These are phyloP conservation scores for Claviceps arundinis DNA, from an alignment of 2,329 filamentous ascomycete species.

Conservation along the genomic window DNA sequence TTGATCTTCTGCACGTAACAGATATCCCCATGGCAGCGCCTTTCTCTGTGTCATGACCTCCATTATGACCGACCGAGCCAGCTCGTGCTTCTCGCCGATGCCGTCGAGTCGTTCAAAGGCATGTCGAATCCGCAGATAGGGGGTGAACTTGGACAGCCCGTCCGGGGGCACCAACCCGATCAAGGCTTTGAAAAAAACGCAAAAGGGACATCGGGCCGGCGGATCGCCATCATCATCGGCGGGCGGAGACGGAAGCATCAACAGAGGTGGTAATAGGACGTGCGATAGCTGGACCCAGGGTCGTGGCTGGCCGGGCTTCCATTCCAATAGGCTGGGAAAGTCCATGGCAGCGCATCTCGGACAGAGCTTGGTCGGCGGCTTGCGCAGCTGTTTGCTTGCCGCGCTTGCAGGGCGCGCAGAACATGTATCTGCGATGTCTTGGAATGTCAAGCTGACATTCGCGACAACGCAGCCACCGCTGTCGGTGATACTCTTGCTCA, in stretches of 20 bases:
- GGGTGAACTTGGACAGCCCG: conserved; percentile 19
- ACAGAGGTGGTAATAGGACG: conserved; percentile 4
- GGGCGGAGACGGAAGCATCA: conserved; percentile 14
- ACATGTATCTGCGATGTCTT: not conserved
- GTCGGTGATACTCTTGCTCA: not conserved
- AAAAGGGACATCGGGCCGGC: conserved; percentile 20
- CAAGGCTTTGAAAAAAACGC: conserved; percentile 24
- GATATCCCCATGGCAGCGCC: conserved; percentile 23
- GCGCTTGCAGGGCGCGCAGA: not conserved
- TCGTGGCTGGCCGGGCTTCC: conserved; percentile 21
- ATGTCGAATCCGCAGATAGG: conserved; percentile 24
- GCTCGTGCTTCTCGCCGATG: conserved; percentile 22
- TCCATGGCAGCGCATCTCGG: conserved; percentile 21
- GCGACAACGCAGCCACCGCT: conserved; percentile 10
- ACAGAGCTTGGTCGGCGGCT: conserved; percentile 13
- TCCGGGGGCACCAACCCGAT: conserved; percentile 13
- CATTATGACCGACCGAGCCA: conserved; percentile 21
- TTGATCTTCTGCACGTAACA: conserved; percentile 17
- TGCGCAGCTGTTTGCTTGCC: not conserved
- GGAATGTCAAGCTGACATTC: conserved; percentile 9
- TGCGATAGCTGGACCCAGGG: conserved; percentile 25
- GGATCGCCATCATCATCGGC: not conserved
- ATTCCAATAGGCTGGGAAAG: conserved; percentile 22
- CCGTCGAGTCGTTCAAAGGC: conserved; percentile 24
- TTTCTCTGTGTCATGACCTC: conserved; percentile 24